These are phyloP conservation scores for Colletotrichum sp. DNA, from an alignment of 2,329 filamentous ascomycete species.

Conservation along the genomic window DNA sequence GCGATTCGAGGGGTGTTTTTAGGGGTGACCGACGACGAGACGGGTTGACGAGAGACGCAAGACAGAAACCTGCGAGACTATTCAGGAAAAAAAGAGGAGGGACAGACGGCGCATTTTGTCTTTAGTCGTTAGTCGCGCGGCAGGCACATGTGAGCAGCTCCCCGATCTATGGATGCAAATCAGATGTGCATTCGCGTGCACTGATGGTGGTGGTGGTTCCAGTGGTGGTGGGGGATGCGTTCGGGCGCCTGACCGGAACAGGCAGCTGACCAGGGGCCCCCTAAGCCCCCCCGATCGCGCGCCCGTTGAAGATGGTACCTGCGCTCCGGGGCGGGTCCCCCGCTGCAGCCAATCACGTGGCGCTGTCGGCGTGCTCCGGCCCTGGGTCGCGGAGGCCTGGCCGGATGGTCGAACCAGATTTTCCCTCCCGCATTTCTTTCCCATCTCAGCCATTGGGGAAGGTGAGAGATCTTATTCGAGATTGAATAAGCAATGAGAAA, in stretches of 20 bases:
- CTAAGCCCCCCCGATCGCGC: background rate
- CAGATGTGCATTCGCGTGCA: background rate
- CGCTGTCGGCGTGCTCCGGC: constrained; percentile 7
- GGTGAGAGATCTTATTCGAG: background rate
- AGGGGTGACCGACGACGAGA: background rate
- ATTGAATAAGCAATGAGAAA: background rate
- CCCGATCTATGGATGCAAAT: background rate
- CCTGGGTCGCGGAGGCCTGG: background rate
- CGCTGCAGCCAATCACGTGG: background rate
- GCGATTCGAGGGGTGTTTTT: background rate
- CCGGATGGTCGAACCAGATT: background rate
- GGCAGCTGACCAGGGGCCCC: background rate
- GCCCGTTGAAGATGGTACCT: constrained; percentile 5
- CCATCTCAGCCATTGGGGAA: background rate
- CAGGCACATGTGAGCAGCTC: constrained; percentile 8
- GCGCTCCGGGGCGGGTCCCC: background rate
- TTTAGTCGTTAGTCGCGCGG: background rate
- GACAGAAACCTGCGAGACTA: background rate
- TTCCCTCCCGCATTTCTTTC: background rate
- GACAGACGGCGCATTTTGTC: background rate
- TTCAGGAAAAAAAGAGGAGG: background rate
- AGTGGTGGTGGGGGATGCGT: constrained; percentile 36
- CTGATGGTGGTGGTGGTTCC: background rate
- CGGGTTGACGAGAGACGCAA: background rate
- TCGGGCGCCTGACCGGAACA: constrained; percentile 11